Conservation (phyloP, 257 asterid genomes). For the Verbascum thapsus region DNA sequence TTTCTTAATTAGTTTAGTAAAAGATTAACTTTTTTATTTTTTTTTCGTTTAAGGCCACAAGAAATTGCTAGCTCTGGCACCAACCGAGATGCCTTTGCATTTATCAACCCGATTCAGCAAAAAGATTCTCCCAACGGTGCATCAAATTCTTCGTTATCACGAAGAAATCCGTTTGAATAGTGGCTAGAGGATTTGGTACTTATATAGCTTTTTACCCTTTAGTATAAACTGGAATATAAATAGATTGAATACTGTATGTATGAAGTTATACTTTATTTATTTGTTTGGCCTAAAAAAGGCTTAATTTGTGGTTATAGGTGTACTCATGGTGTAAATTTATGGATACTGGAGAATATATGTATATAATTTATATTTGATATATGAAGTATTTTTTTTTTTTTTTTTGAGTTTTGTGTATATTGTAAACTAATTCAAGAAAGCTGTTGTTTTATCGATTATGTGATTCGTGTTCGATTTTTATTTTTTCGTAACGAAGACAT, state of each 20-base stretch:
- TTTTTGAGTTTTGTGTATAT: no score
- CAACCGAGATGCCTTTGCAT: conserved; percentile 54
- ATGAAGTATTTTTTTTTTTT: no score
- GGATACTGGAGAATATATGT: no score
- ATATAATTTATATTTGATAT: no score
- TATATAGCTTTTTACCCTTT: conserved; percentile 1
- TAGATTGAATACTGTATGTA: background rate
- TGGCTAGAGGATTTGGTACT: conserved; percentile 2
- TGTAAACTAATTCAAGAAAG: no score
- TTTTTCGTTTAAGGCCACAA: conserved; percentile 51
- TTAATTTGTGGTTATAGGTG: no score
- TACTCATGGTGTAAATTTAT: no score
- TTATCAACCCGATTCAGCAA: conserved; percentile 57
- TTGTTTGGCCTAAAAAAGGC: background rate
- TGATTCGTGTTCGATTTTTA: no score
- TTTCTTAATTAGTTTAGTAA: conserved; percentile 17
- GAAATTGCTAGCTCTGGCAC: conserved; percentile 39
- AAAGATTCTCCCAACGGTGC: conserved; percentile 30
- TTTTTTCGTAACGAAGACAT: no score
- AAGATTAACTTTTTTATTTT: no score
- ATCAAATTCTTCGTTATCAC: conserved; percentile 39
- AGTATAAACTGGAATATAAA: background rate
- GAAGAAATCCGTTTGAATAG: conserved; percentile 78
- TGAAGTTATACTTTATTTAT: background rate
- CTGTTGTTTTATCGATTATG: no score